Base-by-base conservation (phyloP, 306 rosid genomes). In the Macrotyloma uniflorum region DNA sequence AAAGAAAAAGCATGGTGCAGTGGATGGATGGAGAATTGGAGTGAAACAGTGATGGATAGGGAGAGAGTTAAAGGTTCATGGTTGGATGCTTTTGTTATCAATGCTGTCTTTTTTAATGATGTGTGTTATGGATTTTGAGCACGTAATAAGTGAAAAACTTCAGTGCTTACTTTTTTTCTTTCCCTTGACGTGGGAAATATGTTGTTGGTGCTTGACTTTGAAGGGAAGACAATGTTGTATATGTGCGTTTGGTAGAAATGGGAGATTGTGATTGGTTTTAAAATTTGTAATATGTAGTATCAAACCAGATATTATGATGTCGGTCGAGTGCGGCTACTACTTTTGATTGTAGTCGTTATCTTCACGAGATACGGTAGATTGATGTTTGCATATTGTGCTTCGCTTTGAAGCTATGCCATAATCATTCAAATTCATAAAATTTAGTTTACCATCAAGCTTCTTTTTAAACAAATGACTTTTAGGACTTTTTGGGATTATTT, bases 191-290 rank as follows among this genome's bases (percentile, higher is more conserved):
- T 20, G 58, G 11, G 12, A 18, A 50, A n/a, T 6, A 8, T 16
- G 55, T 49, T 4, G 36, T 14, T 24, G 36, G 84, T 80, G 87
- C 94, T 85, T 94, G 81, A 81, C 97, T 90, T 92, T 72, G 92
- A 94, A 91, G 98, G 70, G 28, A 94, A 85, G 97, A 35, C 57
- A 80, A 53, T 26, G 32, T 47, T 28, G 65, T 58, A 11, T 32
- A 64, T 69, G 79, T 67, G 80, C 61, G 87, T 85, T 91, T 84
- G 93, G 92, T 94, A 76, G 85, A 54, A 73, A 49, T 73, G 54
- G 59, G 49, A 16, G 8, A 40, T 18, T 33, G 26, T 30, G 51
- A 8, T 8, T 47, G 62, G 70, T 47, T 70, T 79, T 22, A 46
- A 63, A 58, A 36, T 13, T 55, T 36, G 36, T 67, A 33, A 19